Conservation (phyloP, 257 asterid genomes). For the Fraxinus pennsylvanica region DNA sequence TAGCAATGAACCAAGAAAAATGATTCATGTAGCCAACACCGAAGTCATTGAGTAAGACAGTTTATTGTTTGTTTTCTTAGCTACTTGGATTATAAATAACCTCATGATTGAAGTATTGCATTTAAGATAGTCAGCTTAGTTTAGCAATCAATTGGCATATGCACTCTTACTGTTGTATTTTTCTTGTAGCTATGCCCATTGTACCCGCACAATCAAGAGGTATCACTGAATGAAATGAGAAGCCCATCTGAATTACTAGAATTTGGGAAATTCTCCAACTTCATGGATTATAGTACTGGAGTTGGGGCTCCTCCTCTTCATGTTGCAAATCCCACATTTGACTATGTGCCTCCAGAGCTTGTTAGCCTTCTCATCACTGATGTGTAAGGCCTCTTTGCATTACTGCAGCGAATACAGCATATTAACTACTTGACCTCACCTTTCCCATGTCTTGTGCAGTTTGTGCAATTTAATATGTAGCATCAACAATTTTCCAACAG, state of each 20-base stretch:
- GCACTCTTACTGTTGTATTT: background rate
- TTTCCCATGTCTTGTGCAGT: background rate
- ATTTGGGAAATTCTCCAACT: slow-evolving; percentile 1
- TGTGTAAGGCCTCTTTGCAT: background rate
- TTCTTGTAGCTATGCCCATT: slow-evolving; percentile 1
- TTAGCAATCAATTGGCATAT: background rate
- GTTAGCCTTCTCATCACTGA: slow-evolving; percentile 5
- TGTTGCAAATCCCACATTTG: slow-evolving; percentile 1
- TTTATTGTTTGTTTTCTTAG: background rate
- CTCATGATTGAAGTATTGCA: background rate
- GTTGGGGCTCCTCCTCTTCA: slow-evolving; percentile 5
- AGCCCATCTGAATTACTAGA: background rate
- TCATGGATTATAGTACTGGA: slow-evolving; percentile 3
- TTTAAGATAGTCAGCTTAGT: background rate
- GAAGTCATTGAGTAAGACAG: background rate
- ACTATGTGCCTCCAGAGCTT: slow-evolving; percentile 10
- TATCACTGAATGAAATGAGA: background rate
- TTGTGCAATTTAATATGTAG: background rate
- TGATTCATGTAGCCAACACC: background rate
- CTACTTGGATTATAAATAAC: background rate
- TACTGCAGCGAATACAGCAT: background rate
- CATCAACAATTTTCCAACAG: background rate
- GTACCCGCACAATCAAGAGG: slow-evolving; percentile 1
- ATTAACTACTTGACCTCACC: background rate
- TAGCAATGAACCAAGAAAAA: background rate